Base-by-base conservation (phyloP, 2,329 filamentous ascomycete species). In the Elsinoe arachidis region DNA sequence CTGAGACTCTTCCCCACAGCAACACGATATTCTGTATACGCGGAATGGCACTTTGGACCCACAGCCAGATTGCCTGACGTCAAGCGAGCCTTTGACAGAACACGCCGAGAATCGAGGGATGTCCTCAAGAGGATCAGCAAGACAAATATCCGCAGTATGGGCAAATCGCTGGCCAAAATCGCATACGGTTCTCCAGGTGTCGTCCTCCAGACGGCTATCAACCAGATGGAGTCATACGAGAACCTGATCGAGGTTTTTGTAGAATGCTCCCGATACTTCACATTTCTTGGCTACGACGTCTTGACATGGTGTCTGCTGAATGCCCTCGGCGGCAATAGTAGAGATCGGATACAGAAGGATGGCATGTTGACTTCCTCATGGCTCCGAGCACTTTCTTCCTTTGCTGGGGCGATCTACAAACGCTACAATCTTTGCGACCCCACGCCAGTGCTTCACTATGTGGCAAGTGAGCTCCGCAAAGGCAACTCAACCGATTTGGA, bases 231-330 rank as follows among this genome's bases (percentile, higher is more conserved):
- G 71, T 86, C 87, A 0, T 99, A 99, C 69, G 88, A 87, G 68
- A 99, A 97, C 68, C 80, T 99, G 60, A 96, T 96, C 58, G 89
- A 96, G 61, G 89, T 90, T 4, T 89, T 99, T 60, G 91, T 97
- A 12, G 90, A 96, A 68, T 96, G 91, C 67, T 90, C 89, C 38
- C 86, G 89, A 65, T 96, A 96, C 69, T 96, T 97, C 64, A 96
- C 92, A 1, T 85, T 88, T 56, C 76, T 99, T 37, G 92, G 89
- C 0, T 96, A 96, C 68, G 93, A 99, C 70, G 88, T 96, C 33
- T 78, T 99, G 44, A 88, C 90, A 2, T 99, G 92, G 90, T 89
- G 90, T 17, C 77, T 99, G 44, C 83, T 99, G 72, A 95, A 84
- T 66, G 79, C 81, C 9, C 76, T 87, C 60, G 78, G 80, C 30